Evolutionary conservation across 208 protist species (phyloP).

Genomic region (Angomonas desouzai): DNA sequence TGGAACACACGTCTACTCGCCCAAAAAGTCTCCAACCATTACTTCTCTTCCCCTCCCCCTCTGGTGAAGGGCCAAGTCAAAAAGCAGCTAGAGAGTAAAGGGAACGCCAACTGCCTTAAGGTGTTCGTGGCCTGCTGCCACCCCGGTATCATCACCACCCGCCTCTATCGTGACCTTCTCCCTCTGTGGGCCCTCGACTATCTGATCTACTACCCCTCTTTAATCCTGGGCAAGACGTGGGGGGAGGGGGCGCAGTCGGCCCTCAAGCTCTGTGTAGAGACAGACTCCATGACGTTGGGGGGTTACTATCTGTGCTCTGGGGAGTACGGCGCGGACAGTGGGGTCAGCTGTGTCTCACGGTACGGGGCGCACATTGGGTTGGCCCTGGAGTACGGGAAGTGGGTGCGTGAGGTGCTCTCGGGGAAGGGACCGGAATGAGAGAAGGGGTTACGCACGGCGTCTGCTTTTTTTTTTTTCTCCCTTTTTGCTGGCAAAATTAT

Average conservation of each 20-base stretch:
- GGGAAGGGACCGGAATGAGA: neutral
- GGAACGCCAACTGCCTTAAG: slow-evolving; percentile 12
- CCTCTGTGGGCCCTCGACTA: slow-evolving; percentile 60
- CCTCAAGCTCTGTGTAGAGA: slow-evolving; percentile 51
- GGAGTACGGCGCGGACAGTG: slow-evolving; percentile 61
- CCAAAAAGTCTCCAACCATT: slow-evolving; percentile 31
- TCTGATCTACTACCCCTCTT: slow-evolving; percentile 76
- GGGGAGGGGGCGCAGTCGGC: slow-evolving; percentile 71
- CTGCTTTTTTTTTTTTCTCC: slow-evolving; percentile 8
- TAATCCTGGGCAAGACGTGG: slow-evolving; percentile 81
- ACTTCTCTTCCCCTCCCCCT: slow-evolving; percentile 15
- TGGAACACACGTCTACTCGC: slow-evolving; percentile 79
- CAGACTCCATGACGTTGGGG: slow-evolving; percentile 47
- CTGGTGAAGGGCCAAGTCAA: slow-evolving; percentile 6
- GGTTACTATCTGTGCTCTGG: slow-evolving; percentile 81
- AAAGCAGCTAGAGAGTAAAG: neutral
- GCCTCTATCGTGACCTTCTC: slow-evolving; percentile 82
- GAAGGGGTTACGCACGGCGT: neutral
- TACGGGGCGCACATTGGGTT: slow-evolving; percentile 33
- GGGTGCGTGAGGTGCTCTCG: slow-evolving; percentile 39
- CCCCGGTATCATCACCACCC: slow-evolving; percentile 72
- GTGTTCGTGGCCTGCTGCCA: slow-evolving; percentile 77
- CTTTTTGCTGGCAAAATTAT: neutral
- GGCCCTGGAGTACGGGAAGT: slow-evolving; percentile 41
- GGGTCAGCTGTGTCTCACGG: slow-evolving; percentile 56